Evolutionary conservation across 805 yeast genomes (phyloP).

Genomic region (Schizosaccharomyces cryophilus): DNA sequence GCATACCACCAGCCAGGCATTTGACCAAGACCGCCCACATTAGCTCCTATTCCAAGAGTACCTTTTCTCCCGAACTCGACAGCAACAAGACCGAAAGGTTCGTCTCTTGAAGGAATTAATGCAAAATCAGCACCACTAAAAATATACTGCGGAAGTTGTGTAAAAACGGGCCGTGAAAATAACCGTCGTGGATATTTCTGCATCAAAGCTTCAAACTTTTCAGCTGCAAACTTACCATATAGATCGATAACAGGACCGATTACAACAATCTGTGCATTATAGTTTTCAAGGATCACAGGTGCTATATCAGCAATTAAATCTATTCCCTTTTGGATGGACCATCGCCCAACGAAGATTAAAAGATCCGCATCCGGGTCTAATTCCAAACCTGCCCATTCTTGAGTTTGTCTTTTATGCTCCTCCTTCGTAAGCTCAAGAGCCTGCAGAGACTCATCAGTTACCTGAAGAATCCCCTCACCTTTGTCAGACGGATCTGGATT

Average conservation of each 20-base stretch:
- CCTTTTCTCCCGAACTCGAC: constrained; percentile 4
- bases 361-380: background rate
- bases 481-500: constrained; percentile 2
- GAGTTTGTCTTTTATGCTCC: background rate
- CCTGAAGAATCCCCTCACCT: background rate
- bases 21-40: constrained; percentile 3
- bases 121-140: constrained; percentile 3
- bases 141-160: constrained; percentile 1
- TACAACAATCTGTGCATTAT: background rate
- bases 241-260: constrained; percentile 3
- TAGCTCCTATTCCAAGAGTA: constrained; percentile 1
- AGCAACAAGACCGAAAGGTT: constrained; percentile 3
- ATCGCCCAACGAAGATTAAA: constrained; percentile 2
- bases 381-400: constrained; percentile 2
- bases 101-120: constrained; percentile 1
- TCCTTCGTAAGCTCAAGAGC: background rate
- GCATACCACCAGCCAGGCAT: constrained; percentile 3
- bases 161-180: background rate
- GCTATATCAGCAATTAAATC: constrained; percentile 2
- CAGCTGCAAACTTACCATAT: constrained; percentile 2
- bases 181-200: background rate
- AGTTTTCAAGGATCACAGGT: background rate
- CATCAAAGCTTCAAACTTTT: constrained; percentile 1
- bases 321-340: constrained; percentile 2
- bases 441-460: background rate